Base-by-base conservation (phyloP, 176 grass and related monocot species). In the Dendrocalamus sinicus region DNA sequence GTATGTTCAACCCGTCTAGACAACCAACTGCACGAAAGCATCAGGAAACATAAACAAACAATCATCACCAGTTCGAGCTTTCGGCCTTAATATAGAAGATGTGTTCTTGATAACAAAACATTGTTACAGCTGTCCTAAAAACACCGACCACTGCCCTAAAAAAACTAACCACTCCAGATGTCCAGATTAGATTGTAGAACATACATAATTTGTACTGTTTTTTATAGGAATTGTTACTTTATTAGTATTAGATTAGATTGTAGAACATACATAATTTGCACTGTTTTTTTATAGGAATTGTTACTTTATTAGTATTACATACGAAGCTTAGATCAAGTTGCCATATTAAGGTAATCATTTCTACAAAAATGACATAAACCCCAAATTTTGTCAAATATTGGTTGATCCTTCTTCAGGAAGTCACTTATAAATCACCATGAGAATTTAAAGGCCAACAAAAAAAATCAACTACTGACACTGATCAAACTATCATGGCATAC, bases 1-100 rank as follows among this genome's bases (percentile, higher is more conserved):
- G 96, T 88, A 98, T 89, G 88, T 70, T 91, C 89, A 96, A 67
- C 67, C 89, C 90, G 12, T 95, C 77, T 55, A 96, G 81, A 89
- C 92, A 94, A 83, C 96, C 96, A 37, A 92, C 96, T 98, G 90
- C 70, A 88, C 6, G 32, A 50, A 79, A 73, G 66, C 77, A 89
- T n/a, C 7, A 55, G 40, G 61, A 78, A 43, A 67, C 13, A 82
- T 53, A 51, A 55, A 84, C 16, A 59, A 55, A 81, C 12, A 77
- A 26, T 43, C 20, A 75, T 37, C 67, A 26, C 30, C 51, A 75
- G 48, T 80, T 80, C 8, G 15, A 22, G 24, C 20, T 14, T 70
- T 50, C 9, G 23, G 37, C 53, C 30, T 62, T 78, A 20, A 35
- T n/a, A 59, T 50, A 59, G 14, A 26, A 71, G 7, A 40, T 7